Evolutionary conservation across 768 basidiomycete species (phyloP), one percentile per base, ranked within the genome.

Genomic region (Mycena vitilis): DNA sequence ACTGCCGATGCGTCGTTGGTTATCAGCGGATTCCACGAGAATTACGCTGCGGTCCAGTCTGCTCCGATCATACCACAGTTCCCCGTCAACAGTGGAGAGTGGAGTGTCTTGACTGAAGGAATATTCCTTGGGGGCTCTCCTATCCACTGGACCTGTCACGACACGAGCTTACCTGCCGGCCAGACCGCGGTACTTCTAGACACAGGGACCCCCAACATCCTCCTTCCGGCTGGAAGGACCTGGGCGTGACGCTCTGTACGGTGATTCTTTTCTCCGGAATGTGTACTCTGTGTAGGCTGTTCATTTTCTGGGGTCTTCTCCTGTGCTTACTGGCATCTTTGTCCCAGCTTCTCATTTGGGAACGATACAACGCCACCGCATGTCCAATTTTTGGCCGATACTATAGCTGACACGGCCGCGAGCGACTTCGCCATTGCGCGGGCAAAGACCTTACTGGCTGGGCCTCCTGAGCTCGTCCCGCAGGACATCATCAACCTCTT

Each of bases 221-320:
- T 81, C 4, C 69, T 85, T 53, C 79, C 84, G 0, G 60, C 60
- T 7, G 66, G 42, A 67, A 0, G 69, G n/a, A 71, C 1, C 61
- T 75, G 20, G 74, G 78, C 20, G 66, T 73, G 84, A 85, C 30
- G 78, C 78, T n/a, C 55, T 82, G 2, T 78, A 85, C 47, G 84
- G 84, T 1, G 82, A 82, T 66, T 76, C 81, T 5, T 84, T 84
- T 74, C 78, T 85, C 71, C 81, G 84, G 40, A 85, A 85, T 60
- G 81, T 83, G 30, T 85, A 85, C 62, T 75, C 81, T 0, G 79
- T 83, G 83, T 84, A 74, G 6, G 82, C 65, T 63, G 37, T 10
- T 30, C 5, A 3, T 30, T 30, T 30, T 2, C 3, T 2, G 30
- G n/a, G n/a, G n/a, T n/a, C n/a, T n/a, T n/a, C n/a, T n/a, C n/a